Base-by-base conservation (phyloP, 1,284 basidiomycete genomes). In the Malassezia sympodialis region DNA sequence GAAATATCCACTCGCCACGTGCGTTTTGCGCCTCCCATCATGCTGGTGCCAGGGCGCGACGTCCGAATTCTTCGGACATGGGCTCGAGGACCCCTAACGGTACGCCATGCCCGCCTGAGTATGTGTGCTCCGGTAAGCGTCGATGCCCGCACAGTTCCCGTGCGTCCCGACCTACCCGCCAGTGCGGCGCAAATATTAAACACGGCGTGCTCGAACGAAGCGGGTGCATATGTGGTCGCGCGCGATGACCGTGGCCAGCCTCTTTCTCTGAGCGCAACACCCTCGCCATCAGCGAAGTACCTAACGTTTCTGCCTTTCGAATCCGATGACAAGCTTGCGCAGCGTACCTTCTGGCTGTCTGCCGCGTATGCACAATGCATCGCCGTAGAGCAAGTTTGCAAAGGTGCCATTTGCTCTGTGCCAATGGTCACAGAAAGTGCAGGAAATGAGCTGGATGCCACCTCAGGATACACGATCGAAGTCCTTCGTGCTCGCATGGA, bases 311-410 rank as follows among this genome's bases (percentile, higher is more conserved):
- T 57, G 8, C 49, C 51, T 3, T 52, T 57, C n/a, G 49, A 52
- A 2, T 21, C 49, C 0, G 40, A 52, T 8, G 55, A 57, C 30
- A 41, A 35, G 31, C 41, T 57, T 6, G 49, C 49, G 4, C 49
- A 48, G 40, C 55, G 50, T 14, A 50, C 59, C 1, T 58, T 61
- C 28, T 63, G 61, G 61, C 47, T 61, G 11, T 58, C 59, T 3
- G 23, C 48, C 2, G 58, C 59, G 8, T 61, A 56, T 27, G 37
- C 60, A 15, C 31, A 61, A 14, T 45, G 24, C 35, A 31, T 31
- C 5, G 61, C 61, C 3, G 24, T 62, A 17, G 21, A 39, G 2
- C 31, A 28, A 12, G 27, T 49, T 8, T 49, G 47, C 15, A 44
- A 28, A 10, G 19, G 14, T 10, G 17, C 28, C 15, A 4, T 56